Base-by-base conservation (phyloP, 495 filamentous ascomycete species). In the Penicillium pancosmium region DNA sequence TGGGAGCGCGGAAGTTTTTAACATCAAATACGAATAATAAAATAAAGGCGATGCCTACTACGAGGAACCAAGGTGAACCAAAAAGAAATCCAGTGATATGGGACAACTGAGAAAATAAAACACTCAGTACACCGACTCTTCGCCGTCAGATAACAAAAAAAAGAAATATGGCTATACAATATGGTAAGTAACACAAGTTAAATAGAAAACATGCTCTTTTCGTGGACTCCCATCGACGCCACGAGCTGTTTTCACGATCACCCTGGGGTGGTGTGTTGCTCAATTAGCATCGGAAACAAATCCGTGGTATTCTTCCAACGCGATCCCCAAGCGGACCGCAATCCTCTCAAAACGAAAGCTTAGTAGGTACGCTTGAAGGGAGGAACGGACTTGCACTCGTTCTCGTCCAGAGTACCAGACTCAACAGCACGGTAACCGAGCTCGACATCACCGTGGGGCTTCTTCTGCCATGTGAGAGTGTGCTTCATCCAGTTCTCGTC, bases 401-500 rank as follows among this genome's bases (percentile, higher is more conserved):
- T 85, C 82, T 91, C 91, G 73, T 97, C 92, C 62, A 97, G 79
- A 18, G 92, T 96, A 58, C 82, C 83, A 62, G 80, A 81, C 56
- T 89, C 84, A 57, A 97, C 92, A 50, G 78, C 79, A 73, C 92
- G 82, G 80, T 97, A 96, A 56, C 80, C 78, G 34, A 96, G 74
- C 46, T 93, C 86, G 50, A 92, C 82, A 74, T 87, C 82, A 61
- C 89, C 89, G 66, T 93, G 91, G 46, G 89, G 87, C 69, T 87
- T 72, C 88, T 91, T 92, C 84, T 98, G 93, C 86, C 87, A 98
- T 65, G 86, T 89, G 62, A 98, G 84, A 36, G 88, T 96, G 83
- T 98, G 93, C 85, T 97, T 97, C 93, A 97, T 97, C 94, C 94
- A 98, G 65, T 94, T 86, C 75, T 84, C 78, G 70, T 98, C 93